Percentiles rank a stretch among this genome's conserved stretches.
Evolutionary conservation across 1,284 basidiomycete genomes (phyloP).

Genomic region (Calocybe gambosa): DNA sequence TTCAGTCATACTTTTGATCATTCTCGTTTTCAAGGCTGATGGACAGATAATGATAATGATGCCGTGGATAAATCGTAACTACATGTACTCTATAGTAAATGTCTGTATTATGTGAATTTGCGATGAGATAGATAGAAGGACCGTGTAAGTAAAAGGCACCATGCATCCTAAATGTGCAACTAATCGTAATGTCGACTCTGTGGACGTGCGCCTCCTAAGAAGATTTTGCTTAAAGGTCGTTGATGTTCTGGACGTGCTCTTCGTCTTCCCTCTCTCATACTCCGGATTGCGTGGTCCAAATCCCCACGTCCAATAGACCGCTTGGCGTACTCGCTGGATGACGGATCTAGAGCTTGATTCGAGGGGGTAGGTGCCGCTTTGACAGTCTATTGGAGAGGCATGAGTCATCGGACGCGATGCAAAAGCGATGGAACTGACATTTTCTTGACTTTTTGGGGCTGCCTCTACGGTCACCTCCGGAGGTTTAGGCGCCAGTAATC

Average conservation of each 20-base stretch:
- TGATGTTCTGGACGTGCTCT: conserved; percentile 36
- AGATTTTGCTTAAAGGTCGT: conserved; percentile 66
- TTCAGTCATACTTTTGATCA: too few species aligned
- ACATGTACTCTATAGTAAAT: too few species aligned
- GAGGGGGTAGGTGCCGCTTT: conserved; percentile 25
- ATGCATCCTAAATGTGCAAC: background rate
- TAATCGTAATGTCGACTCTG: conserved; percentile 31
- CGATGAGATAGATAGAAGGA: background rate
- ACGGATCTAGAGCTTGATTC: conserved; percentile 19
- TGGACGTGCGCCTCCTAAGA: conserved; percentile 57
- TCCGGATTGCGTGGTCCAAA: conserved; percentile 77
- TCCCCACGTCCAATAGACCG: conserved; percentile 68
- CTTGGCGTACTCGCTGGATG: conserved; percentile 34
- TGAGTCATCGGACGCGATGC: conserved; percentile 2
- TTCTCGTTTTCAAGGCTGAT: too few species aligned
- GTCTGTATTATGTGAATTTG: too few species aligned
- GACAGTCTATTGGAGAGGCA: conserved; percentile 28
- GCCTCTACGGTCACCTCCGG: conserved; percentile 19
- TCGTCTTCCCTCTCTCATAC: conserved; percentile 64
- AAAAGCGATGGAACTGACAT: conserved; percentile 10
- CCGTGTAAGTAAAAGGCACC: too few species aligned
- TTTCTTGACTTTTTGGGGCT: conserved; percentile 27
- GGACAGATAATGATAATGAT: too few species aligned
- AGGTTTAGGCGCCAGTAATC: conserved; percentile 20
- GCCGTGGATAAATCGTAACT: too few species aligned